phyloP scores from a whole-genome alignment of 305 asterid genomes.

The Fraxinus nigra region DNA sequence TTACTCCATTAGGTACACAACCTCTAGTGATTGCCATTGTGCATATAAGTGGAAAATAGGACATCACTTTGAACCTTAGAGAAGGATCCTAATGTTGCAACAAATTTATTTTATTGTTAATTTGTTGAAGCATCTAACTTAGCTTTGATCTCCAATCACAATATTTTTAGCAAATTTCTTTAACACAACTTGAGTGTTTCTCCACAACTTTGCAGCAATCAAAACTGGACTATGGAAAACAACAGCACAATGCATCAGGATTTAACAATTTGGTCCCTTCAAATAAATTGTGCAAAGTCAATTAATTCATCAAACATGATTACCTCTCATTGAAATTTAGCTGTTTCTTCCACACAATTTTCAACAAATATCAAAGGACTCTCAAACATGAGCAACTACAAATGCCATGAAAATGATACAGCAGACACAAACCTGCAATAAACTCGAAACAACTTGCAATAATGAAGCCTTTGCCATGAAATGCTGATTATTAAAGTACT shows the following conservation, averaged over 20 bases:
- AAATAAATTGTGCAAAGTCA: constrained; percentile 3
- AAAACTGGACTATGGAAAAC: constrained; percentile 7
- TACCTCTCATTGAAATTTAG: neutral
- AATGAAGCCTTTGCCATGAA: constrained; percentile 87
- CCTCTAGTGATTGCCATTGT: neutral
- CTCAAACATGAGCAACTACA: neutral
- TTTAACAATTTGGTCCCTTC: constrained; percentile 6
- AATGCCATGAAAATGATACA: neutral
- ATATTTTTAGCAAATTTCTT: neutral
- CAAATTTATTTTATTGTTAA: neutral
- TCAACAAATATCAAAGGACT: neutral
- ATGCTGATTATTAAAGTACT: constrained; percentile 71
- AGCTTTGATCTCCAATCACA: neutral
- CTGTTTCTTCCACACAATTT: neutral
- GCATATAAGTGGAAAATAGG: neutral
- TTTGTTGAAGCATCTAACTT: constrained; percentile 17
- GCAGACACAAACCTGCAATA: constrained; percentile 66
- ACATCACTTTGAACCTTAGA: neutral
- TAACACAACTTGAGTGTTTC: neutral
- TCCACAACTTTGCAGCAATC: constrained; percentile 13
- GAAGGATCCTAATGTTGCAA: neutral
- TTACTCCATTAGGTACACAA: neutral
- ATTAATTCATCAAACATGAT: constrained; percentile 5
- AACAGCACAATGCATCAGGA: neutral
- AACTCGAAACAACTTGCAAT: constrained; percentile 80